These are phyloP conservation scores for Stephanodiscus triporus DNA, from an alignment of 108 stramenopile genomes.

Conservation along the genomic window DNA sequence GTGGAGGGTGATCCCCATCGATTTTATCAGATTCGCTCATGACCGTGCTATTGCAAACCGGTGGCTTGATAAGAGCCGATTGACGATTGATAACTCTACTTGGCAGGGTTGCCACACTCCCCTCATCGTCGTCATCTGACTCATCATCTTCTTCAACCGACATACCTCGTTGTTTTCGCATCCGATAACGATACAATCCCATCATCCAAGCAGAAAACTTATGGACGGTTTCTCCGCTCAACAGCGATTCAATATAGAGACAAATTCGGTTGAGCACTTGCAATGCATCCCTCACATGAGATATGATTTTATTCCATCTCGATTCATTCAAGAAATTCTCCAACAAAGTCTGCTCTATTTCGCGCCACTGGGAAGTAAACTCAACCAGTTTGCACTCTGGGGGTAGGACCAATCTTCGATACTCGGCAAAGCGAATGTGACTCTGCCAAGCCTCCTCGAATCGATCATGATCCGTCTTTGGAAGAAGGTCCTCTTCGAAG, in stretches of 20 bases:
- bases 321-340: conserved; percentile 19
- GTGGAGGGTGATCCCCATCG: neutral
- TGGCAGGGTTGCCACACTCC: conserved; percentile 28
- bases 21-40: neutral
- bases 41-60: neutral
- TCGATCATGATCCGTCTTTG: conserved; percentile 66
- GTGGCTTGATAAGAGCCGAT: neutral
- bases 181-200: conserved; percentile 36
- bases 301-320: conserved; percentile 16
- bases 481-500: conserved; percentile 17
- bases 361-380: conserved; percentile 22
- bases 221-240: conserved; percentile 27
- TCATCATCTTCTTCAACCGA: conserved; percentile 45
- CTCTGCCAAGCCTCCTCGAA: conserved; percentile 68
- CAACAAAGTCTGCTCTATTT: conserved; percentile 7
- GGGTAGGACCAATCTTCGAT: conserved; percentile 64
- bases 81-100: neutral
- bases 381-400: conserved; percentile 75
- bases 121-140: conserved; percentile 48
- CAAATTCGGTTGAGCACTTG: conserved; percentile 8
- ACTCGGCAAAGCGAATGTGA: conserved; percentile 53
- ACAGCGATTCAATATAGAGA: conserved; percentile 6
- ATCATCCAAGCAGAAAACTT: conserved; percentile 31
- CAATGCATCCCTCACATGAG: conserved; percentile 13
- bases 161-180: conserved; percentile 28